A percentile compares a stretch with the other conserved stretches of the same genome.
Evolutionary conservation across 2,329 filamentous ascomycete species (phyloP).

Genomic region (Colletotrichum australisinense): DNA sequence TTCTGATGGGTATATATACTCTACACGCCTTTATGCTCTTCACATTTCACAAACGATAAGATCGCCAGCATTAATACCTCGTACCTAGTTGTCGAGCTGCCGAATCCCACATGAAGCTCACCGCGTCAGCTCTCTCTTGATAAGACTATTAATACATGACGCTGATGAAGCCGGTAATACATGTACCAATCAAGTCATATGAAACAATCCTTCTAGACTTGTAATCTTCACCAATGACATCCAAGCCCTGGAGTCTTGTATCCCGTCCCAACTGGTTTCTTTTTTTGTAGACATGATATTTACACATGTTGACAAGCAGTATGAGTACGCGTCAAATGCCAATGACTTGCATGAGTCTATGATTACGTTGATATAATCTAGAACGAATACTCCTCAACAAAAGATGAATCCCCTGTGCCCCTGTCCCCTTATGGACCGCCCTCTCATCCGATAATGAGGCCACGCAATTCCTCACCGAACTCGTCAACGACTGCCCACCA

Average conservation of each 20-base stretch:
- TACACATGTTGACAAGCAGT: neutral
- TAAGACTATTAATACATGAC: neutral
- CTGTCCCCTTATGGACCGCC: slow-evolving; percentile 73
- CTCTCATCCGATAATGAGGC: slow-evolving; percentile 68
- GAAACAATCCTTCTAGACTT: neutral
- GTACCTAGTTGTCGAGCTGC: neutral
- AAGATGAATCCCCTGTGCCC: slow-evolving; percentile 70
- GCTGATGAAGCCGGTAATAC: neutral
- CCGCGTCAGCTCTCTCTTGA: neutral
- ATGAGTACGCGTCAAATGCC: neutral
- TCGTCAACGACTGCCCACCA: slow-evolving; percentile 66
- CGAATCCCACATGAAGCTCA: neutral
- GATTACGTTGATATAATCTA: slow-evolving; percentile 39
- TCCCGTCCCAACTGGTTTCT: no score
- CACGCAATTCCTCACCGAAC: slow-evolving; percentile 65
- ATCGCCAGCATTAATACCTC: neutral
- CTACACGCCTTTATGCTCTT: no score
- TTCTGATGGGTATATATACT: no score
- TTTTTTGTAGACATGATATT: no score
- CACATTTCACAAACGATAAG: neutral
- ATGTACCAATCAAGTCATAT: neutral
- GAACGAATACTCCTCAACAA: slow-evolving; percentile 71
- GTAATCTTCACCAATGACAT: neutral
- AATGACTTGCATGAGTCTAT: neutral
- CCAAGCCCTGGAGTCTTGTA: no score